These are phyloP conservation scores for Tetracladium maxilliforme DNA, from an alignment of 2,329 filamentous ascomycete species.

Conservation along the genomic window DNA sequence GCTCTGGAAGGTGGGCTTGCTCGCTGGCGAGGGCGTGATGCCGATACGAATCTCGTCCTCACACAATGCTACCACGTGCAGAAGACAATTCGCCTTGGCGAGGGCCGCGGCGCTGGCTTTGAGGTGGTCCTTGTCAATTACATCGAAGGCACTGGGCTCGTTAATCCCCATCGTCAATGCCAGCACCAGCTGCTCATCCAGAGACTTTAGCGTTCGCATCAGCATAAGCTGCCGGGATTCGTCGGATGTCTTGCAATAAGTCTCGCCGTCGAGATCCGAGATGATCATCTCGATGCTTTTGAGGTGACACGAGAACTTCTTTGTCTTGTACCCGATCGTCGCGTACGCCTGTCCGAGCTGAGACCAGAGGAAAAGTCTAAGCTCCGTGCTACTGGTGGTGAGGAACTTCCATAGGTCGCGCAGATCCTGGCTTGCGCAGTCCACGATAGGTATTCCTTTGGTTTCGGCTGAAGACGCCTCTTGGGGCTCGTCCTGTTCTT, in stretches of 20 bases:
- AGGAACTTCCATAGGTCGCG: constrained; percentile 79
- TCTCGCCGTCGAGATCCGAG: constrained; percentile 46
- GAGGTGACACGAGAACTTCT: constrained; percentile 76
- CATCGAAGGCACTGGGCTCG: constrained; percentile 62
- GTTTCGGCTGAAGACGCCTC: constrained; percentile 2
- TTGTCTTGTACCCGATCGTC: constrained; percentile 71
- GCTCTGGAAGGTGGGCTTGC: constrained; percentile 27
- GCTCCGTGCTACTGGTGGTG: constrained; percentile 62
- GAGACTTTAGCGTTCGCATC: constrained; percentile 61
- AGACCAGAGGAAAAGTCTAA: constrained; percentile 81
- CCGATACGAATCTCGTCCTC: constrained; percentile 80
- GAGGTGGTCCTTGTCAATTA: constrained; percentile 68
- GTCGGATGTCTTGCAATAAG: constrained; percentile 35
- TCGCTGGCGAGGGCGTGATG: constrained; percentile 40
- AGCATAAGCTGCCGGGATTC: constrained; percentile 57
- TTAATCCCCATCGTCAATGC: constrained; percentile 56
- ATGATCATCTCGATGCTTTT: constrained; percentile 77
- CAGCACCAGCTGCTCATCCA: constrained; percentile 64
- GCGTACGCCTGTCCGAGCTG: constrained; percentile 82
- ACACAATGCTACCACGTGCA: constrained; percentile 68
- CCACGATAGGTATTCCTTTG: no score
- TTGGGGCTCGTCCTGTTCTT: neutral
- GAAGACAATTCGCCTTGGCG: constrained; percentile 53
- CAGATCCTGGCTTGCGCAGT: no score
- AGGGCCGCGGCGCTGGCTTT: constrained; percentile 58